Conservation (phyloP, 805 yeast genomes). For the Suhomyces sp. region DNA sequence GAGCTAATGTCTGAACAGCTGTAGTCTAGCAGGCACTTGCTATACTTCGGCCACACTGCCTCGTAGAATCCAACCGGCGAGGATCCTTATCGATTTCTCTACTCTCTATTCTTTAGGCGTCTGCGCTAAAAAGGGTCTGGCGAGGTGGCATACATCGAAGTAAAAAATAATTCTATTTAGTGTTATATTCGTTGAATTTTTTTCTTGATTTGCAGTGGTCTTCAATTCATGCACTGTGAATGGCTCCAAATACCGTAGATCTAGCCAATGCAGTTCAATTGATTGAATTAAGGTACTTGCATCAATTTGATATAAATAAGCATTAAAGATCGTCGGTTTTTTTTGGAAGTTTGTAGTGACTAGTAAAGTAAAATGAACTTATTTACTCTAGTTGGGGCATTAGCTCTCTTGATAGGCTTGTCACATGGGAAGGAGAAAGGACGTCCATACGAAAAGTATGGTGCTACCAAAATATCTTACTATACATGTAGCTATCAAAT, state of each 20-base stretch:
- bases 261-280: neutral
- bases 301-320: neutral
- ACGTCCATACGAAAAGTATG: neutral
- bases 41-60: neutral
- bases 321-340: neutral
- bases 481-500: constrained; percentile 10
- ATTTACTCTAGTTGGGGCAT: neutral
- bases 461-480: neutral
- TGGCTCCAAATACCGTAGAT: neutral
- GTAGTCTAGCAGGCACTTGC: neutral
- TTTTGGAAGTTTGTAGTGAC: neutral
- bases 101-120: too few relatives aligned
- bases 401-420: neutral
- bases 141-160: neutral
- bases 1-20: neutral
- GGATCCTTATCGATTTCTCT: too few relatives aligned
- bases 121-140: neutral
- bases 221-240: neutral
- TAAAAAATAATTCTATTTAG: neutral
- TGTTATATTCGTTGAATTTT: neutral
- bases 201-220: neutral
- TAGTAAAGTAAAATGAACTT: neutral
- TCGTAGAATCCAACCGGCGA: neutral
- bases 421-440: neutral
- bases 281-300: neutral